These are phyloP conservation scores for Selaginella moellendorffii DNA, from an alignment of 75 land plant genomes.

Conservation along the genomic window DNA sequence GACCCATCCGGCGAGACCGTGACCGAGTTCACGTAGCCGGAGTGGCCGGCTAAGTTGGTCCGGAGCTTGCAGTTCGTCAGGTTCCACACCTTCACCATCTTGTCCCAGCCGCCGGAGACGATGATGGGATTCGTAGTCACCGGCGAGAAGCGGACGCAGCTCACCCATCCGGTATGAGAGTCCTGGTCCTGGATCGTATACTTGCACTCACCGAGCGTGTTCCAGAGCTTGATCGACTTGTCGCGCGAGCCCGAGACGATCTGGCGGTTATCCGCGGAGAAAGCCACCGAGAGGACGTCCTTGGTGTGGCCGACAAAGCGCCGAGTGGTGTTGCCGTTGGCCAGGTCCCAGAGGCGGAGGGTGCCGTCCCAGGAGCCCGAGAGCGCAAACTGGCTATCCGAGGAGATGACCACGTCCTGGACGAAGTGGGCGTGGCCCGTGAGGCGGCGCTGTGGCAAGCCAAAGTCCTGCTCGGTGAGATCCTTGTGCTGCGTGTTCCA, in stretches of 20 bases:
- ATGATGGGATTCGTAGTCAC: constrained; percentile 45
- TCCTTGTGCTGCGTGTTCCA: constrained; percentile 52
- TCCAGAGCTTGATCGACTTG: constrained; percentile 70
- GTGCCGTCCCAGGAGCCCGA: constrained; percentile 72
- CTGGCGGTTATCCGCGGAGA: constrained; percentile 6
- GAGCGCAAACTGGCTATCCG: constrained; percentile 80
- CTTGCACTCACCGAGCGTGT: constrained; percentile 83
- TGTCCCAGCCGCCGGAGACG: constrained; percentile 64
- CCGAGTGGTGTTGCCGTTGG: constrained; percentile 44
- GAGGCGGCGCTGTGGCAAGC: constrained; percentile 24
- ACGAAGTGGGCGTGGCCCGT: constrained; percentile 85
- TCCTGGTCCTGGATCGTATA: constrained; percentile 51
- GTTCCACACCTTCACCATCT: constrained; percentile 70
- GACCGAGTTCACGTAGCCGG: constrained; percentile 63
- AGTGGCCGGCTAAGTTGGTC: constrained; percentile 41
- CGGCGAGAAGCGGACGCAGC: constrained; percentile 54
- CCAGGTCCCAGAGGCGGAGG: constrained; percentile 71
- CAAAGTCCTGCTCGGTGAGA: constrained; percentile 23
- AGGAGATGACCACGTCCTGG: constrained; percentile 66
- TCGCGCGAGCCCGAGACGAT: constrained; percentile 70
- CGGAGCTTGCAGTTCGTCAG: constrained; percentile 55
- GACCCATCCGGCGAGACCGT: constrained; percentile 83
- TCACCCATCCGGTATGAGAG: constrained; percentile 52
- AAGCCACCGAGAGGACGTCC: constrained; percentile 33
- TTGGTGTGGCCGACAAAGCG: constrained; percentile 68